Percentiles rank a stretch among this genome's conserved stretches.
Evolutionary conservation across 1,284 basidiomycete species (phyloP).

Genomic region (Tilletia setariae): DNA sequence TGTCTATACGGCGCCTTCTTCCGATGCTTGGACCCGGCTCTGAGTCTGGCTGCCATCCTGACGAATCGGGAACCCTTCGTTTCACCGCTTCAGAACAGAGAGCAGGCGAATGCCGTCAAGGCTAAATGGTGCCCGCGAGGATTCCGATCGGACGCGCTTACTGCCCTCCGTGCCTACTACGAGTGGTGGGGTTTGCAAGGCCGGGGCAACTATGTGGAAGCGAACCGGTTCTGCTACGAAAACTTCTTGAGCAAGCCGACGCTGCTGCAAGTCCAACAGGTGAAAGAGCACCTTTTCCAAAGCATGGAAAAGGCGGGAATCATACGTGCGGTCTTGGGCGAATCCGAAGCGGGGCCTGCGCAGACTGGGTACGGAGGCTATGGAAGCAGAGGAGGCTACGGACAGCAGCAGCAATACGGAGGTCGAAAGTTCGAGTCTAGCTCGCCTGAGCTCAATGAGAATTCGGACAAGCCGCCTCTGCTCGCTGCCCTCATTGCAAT

Average conservation of each 20-base stretch:
- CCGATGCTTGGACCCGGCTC: slow-evolving; percentile 82
- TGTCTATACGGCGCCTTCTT: slow-evolving; percentile 89
- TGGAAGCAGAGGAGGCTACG: not conserved
- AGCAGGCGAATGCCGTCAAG: slow-evolving; percentile 66
- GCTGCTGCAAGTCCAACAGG: slow-evolving; percentile 75
- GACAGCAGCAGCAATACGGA: slow-evolving; percentile 21
- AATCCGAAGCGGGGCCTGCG: slow-evolving; percentile 1
- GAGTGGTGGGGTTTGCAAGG: slow-evolving; percentile 62
- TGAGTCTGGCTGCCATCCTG: slow-evolving; percentile 84
- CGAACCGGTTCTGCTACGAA: slow-evolving; percentile 74
- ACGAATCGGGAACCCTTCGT: slow-evolving; percentile 89
- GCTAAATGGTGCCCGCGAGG: slow-evolving; percentile 73
- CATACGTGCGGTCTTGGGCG: slow-evolving; percentile 39
- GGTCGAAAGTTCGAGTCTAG: slow-evolving; percentile 52
- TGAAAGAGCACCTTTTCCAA: slow-evolving; percentile 76
- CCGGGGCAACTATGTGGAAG: slow-evolving; percentile 54
- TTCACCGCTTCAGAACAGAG: slow-evolving; percentile 63
- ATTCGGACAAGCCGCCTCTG: slow-evolving; percentile 74
- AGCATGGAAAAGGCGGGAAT: slow-evolving; percentile 67
- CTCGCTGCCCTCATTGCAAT: slow-evolving; percentile 80
- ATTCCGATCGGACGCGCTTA: slow-evolving; percentile 82
- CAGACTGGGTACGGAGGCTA: slow-evolving; percentile 9
- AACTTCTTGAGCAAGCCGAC: slow-evolving; percentile 88
- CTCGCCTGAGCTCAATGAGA: slow-evolving; percentile 58
- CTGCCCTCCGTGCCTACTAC: slow-evolving; percentile 76